Conservation (phyloP, 306 rosid species). For the Arachis stenosperma region DNA sequence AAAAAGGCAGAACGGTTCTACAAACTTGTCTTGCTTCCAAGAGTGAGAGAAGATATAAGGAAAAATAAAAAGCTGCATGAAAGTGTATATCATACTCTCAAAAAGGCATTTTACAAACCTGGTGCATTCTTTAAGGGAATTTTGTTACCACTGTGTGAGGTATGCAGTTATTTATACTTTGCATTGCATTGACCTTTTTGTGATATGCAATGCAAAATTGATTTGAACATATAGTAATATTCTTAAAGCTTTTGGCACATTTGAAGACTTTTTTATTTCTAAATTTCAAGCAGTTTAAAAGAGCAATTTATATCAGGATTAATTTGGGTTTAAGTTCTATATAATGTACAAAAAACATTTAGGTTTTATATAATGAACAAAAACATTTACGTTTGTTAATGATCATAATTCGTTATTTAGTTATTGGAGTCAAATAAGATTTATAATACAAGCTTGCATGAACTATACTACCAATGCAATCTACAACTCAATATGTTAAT, state of each 20-base stretch:
- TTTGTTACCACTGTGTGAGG: conserved; percentile 89
- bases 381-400: not conserved
- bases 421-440: not conserved
- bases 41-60: conserved; percentile 76
- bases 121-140: conserved; percentile 92
- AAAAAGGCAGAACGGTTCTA: conserved; percentile 82
- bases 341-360: not conserved
- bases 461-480: conserved; percentile 2
- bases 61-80: conserved; percentile 85
- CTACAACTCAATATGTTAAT: not conserved
- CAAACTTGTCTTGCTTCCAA: conserved; percentile 88
- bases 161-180: conserved; percentile 37
- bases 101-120: conserved; percentile 86
- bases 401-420: conserved; percentile 22
- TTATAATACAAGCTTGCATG: not conserved
- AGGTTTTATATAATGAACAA: not conserved
- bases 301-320: not conserved
- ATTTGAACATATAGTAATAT: not conserved
- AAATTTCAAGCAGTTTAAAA: conserved; percentile 12
- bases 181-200: conserved; percentile 15
- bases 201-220: conserved; percentile 1
- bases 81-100: conserved; percentile 82
- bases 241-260: conserved; percentile 5
- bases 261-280: not conserved
- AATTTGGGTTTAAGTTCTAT: not conserved